Percentiles rank a stretch among this genome's conserved stretches.
Conservation (phyloP, 2,329 filamentous ascomycete species). For the Zymoseptoria passerinii region DNA sequence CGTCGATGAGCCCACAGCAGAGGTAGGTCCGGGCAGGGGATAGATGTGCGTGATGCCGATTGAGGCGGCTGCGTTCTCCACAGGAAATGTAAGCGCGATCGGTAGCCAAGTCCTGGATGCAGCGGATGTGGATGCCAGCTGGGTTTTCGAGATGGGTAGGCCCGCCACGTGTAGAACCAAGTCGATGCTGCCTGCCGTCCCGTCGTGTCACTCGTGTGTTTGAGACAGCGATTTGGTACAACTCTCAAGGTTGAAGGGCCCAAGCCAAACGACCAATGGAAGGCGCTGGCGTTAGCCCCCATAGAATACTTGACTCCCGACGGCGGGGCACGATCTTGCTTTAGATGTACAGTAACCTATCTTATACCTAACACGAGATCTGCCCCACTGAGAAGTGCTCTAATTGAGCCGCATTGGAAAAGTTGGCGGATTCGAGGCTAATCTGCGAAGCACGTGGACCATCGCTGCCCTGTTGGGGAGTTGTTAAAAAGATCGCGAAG, state of each 20-base stretch:
- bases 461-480: no score
- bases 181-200: neutral
- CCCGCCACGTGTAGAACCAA: neutral
- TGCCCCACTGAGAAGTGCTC: neutral
- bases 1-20: neutral
- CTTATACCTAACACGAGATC: neutral
- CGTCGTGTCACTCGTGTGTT: neutral
- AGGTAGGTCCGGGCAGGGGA: neutral
- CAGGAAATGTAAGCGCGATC: neutral
- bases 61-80: neutral
- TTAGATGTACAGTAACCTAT: neutral
- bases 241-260: neutral
- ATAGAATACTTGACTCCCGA: no score
- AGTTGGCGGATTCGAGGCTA: neutral
- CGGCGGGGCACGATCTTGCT: neutral
- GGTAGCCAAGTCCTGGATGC: neutral
- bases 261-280: no score
- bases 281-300: no score
- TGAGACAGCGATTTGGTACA: neutral
- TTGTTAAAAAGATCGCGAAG: no score
- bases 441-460: no score
- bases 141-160: neutral
- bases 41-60: neutral
- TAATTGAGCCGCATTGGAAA: neutral
- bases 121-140: neutral